phyloP scores from a whole-genome alignment of 768 basidiomycete genomes.

The Termitomyces sp. region DNA sequence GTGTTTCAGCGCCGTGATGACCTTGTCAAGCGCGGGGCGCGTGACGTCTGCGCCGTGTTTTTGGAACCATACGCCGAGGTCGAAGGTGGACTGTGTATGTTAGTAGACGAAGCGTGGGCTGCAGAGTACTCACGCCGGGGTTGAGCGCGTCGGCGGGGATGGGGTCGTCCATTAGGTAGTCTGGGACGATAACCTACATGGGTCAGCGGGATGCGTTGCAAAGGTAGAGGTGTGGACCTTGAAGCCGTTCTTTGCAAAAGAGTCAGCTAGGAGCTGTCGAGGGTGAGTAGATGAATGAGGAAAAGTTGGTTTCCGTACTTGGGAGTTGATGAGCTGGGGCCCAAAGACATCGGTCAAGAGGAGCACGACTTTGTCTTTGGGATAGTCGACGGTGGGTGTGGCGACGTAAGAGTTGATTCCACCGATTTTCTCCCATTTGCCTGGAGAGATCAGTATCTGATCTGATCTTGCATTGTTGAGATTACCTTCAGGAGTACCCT shows the following conservation, averaged over 20 bases:
- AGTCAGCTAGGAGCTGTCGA: constrained; percentile 32
- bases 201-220: neutral
- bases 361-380: constrained; percentile 52
- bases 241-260: constrained; percentile 40
- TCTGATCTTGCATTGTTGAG: neutral
- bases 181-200: constrained; percentile 30
- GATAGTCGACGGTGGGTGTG: constrained; percentile 43
- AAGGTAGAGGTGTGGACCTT: too few species aligned
- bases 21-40: constrained; percentile 48
- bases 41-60: constrained; percentile 34
- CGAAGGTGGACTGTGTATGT: constrained; percentile 29
- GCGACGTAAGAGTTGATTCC: constrained; percentile 49
- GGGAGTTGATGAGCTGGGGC: constrained; percentile 36
- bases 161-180: constrained; percentile 37
- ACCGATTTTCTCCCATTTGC: constrained; percentile 38
- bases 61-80: constrained; percentile 36
- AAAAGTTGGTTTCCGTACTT: constrained; percentile 24
- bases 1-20: constrained; percentile 50
- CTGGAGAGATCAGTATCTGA: constrained; percentile 22
- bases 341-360: constrained; percentile 52
- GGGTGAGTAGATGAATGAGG: neutral
- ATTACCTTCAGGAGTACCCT: constrained; percentile 40
- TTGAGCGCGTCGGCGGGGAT: constrained; percentile 29
- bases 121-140: constrained; percentile 22
- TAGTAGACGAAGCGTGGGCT: too few species aligned